These are phyloP conservation scores for Phylloboletellus chloephorus DNA, from an alignment of 1,284 basidiomycete species.

Conservation along the genomic window DNA sequence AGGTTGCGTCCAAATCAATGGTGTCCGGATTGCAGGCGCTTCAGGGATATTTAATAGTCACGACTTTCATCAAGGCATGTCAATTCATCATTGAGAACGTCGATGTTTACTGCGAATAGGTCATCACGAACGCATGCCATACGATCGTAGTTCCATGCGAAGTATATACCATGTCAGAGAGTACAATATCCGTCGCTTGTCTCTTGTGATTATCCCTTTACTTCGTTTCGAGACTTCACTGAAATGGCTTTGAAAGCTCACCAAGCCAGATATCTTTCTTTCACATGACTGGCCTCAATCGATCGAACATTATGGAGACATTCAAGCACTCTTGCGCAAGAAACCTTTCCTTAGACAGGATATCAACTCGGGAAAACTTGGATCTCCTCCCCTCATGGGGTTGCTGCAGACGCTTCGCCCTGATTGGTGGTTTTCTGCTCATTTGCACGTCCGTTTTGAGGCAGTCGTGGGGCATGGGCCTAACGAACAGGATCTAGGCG, in stretches of 20 bases:
- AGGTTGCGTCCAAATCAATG: slow-evolving; percentile 85
- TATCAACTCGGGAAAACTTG: slow-evolving; percentile 66
- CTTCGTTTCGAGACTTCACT: slow-evolving; percentile 2
- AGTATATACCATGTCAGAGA: slow-evolving; percentile 91
- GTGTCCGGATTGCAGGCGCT: slow-evolving; percentile 80
- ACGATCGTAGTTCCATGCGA: slow-evolving; percentile 63
- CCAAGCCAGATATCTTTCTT: slow-evolving; percentile 70
- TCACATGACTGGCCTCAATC: slow-evolving; percentile 96
- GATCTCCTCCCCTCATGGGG: slow-evolving; percentile 85
- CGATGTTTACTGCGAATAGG: slow-evolving; percentile 39
- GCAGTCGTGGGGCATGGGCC: slow-evolving; percentile 46
- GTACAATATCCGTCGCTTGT: slow-evolving; percentile 78
- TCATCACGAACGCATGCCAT: slow-evolving; percentile 68
- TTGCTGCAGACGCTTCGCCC: slow-evolving; percentile 76
- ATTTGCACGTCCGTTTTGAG: slow-evolving; percentile 84
- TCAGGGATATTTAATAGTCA: slow-evolving; percentile 90
- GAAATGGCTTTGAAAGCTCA: slow-evolving; percentile 40
- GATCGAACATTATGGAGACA: slow-evolving; percentile 81
- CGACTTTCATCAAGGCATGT: slow-evolving; percentile 73
- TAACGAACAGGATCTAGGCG: slow-evolving; percentile 4
- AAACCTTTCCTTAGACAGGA: slow-evolving; percentile 86
- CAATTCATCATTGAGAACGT: background rate
- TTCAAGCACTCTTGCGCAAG: slow-evolving; percentile 56
- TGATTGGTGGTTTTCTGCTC: slow-evolving; percentile 93
- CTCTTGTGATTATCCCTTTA: slow-evolving; percentile 52